Evolutionary conservation across 192 early-diverging fungal species (phyloP).

Genomic region (Coemansia sp.): DNA sequence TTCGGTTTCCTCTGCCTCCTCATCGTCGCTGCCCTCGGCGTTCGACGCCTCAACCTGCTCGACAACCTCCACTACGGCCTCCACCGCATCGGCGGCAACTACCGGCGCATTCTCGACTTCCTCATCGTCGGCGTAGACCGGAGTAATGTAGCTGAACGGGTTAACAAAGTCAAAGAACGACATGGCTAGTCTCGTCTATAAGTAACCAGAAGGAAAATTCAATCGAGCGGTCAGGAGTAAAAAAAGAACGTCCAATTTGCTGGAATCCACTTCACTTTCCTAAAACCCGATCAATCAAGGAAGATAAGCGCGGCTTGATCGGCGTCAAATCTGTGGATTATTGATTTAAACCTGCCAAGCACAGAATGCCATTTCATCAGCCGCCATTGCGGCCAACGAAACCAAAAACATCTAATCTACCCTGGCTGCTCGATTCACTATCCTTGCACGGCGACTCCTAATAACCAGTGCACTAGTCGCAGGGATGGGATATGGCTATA

Average conservation of each 20-base stretch:
- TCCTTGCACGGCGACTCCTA: no score
- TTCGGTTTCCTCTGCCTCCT: conserved; percentile 15
- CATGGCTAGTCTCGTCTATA: conserved; percentile 19
- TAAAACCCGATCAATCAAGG: background rate
- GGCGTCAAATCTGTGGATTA: background rate
- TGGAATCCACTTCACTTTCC: background rate
- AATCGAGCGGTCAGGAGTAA: background rate
- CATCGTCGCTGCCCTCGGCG: conserved; percentile 31
- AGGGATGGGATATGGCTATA: no score
- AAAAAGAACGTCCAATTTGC: background rate
- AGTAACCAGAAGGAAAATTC: background rate
- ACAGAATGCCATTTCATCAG: no score
- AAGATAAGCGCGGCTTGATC: background rate
- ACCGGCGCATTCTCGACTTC: conserved; percentile 4
- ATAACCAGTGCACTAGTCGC: no score
- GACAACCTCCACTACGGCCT: conserved; percentile 25
- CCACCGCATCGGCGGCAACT: conserved; percentile 43
- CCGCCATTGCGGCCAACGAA: no score
- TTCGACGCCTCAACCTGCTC: conserved; percentile 34
- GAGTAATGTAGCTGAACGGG: conserved; percentile 57
- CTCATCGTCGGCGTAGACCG: conserved; percentile 62
- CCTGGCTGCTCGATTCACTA: no score
- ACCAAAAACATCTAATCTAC: no score
- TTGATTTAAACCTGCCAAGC: background rate
- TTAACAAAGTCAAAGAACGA: conserved; percentile 47